Conservation (phyloP, 306 rosid species). For the Prunus fruticosa region DNA sequence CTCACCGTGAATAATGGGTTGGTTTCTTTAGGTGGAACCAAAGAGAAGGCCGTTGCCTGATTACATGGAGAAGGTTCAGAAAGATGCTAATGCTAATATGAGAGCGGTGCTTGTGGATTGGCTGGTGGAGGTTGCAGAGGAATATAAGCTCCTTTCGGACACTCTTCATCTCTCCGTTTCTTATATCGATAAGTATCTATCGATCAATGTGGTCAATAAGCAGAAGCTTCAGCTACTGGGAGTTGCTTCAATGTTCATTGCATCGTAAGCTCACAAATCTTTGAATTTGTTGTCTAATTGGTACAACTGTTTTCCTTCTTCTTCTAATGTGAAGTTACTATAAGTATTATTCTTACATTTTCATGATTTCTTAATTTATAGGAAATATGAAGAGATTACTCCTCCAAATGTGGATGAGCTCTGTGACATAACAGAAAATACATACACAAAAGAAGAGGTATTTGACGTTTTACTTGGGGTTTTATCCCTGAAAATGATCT, state of each 20-base stretch:
- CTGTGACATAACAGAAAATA: slow-evolving; percentile 72
- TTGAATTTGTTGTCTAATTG: neutral
- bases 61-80: slow-evolving; percentile 70
- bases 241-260: slow-evolving; percentile 71
- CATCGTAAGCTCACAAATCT: slow-evolving; percentile 57
- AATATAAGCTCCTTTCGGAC: slow-evolving; percentile 73
- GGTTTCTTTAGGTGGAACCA: slow-evolving; percentile 46
- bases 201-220: slow-evolving; percentile 35
- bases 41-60: slow-evolving; percentile 60
- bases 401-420: slow-evolving; percentile 78
- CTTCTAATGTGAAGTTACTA: neutral
- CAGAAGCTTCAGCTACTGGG: slow-evolving; percentile 76
- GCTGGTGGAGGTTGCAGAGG: slow-evolving; percentile 91
- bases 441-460: slow-evolving; percentile 79
- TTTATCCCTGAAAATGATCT: neutral
- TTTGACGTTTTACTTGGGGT: neutral
- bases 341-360: neutral
- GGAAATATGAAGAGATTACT: slow-evolving; percentile 88
- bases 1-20: neutral
- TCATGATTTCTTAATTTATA: neutral
- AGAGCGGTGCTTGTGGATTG: slow-evolving; percentile 84
- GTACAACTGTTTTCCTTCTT: neutral
- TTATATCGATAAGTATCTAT: slow-evolving; percentile 63
- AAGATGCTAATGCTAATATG: slow-evolving; percentile 62
- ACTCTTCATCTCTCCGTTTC: slow-evolving; percentile 63